Percentiles rank a stretch among this genome's conserved stretches.
Evolutionary conservation across 192 early-diverging fungal species (phyloP).

Genomic region (Mortierella claussenii): DNA sequence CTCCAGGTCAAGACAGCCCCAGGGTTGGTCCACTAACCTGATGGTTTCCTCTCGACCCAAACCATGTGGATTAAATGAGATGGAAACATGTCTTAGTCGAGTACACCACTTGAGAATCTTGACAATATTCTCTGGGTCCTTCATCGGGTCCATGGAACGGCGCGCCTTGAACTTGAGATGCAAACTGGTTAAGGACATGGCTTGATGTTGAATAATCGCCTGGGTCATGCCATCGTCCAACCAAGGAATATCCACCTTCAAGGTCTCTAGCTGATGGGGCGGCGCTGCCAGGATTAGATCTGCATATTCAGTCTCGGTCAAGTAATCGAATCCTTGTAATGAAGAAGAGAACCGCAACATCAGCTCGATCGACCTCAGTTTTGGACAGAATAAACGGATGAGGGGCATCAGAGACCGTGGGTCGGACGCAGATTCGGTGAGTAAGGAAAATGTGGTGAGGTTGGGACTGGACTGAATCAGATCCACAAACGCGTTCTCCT

Average conservation of each 20-base stretch:
- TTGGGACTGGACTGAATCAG: slow-evolving; percentile 24
- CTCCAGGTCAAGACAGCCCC: slow-evolving; percentile 22
- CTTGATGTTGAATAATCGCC: slow-evolving; percentile 17
- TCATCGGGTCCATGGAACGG: slow-evolving; percentile 11
- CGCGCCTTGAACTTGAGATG: slow-evolving; percentile 19
- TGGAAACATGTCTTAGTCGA: neutral
- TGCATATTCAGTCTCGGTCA: slow-evolving; percentile 29
- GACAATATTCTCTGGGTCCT: slow-evolving; percentile 19
- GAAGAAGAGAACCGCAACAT: slow-evolving; percentile 24
- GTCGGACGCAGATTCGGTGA: slow-evolving; percentile 25
- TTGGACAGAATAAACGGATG: slow-evolving; percentile 13
- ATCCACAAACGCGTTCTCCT: slow-evolving; percentile 24
- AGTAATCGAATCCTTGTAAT: slow-evolving; percentile 12
- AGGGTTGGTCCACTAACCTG: slow-evolving; percentile 17
- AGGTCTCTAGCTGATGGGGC: neutral
- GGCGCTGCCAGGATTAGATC: slow-evolving; percentile 14
- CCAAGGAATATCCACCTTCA: slow-evolving; percentile 38
- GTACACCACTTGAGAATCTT: slow-evolving; percentile 16
- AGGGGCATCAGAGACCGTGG: slow-evolving; percentile 13
- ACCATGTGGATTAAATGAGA: slow-evolving; percentile 21
- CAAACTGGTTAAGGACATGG: slow-evolving; percentile 1
- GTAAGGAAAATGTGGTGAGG: slow-evolving; percentile 25
- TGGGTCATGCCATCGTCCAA: slow-evolving; percentile 17
- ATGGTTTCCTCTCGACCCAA: slow-evolving; percentile 25
- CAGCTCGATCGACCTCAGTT: slow-evolving; percentile 17